Conservation (phyloP, 805 yeast genomes). For the Kodamaea nitidulidarum region DNA sequence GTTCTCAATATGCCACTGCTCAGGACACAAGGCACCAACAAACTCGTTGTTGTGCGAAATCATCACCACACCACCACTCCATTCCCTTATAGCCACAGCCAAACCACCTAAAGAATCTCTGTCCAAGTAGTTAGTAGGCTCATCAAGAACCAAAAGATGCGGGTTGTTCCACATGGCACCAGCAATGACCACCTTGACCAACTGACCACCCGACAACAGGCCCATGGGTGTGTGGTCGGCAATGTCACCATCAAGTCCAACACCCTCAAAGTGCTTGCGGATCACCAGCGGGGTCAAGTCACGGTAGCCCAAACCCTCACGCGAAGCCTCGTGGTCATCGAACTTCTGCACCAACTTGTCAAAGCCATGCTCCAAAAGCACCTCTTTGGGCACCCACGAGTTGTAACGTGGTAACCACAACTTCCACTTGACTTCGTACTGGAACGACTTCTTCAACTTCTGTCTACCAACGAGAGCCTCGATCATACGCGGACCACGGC, state of each 20-base stretch:
- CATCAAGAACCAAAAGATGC: conserved; percentile 91
- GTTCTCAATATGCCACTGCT: conserved; percentile 95
- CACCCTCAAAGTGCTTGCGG: conserved; percentile 94
- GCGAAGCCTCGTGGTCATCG: conserved; percentile 47
- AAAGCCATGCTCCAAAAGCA: conserved; percentile 60
- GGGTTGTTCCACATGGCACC: conserved; percentile 99
- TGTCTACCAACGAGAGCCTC: conserved; percentile 98
- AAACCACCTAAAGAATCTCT: conserved; percentile 97
- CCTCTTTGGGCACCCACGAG: conserved; percentile 88
- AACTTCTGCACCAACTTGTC: conserved; percentile 41
- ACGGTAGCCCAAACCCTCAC: conserved; percentile 46
- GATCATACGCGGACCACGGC: conserved; percentile 79
- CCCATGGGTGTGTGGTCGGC: conserved; percentile 98
- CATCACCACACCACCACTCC: conserved; percentile 98
- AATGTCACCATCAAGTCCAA: conserved; percentile 95
- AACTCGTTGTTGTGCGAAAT: conserved; percentile 96
- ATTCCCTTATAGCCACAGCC: conserved; percentile 95
- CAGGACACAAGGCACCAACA: conserved; percentile 96
- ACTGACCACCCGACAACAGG: conserved; percentile 94
- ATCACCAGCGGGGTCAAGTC: conserved; percentile 81
- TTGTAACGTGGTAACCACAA: conserved; percentile 89
- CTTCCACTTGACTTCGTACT: conserved; percentile 94
- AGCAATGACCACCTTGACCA: conserved; percentile 96
- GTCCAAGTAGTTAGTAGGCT: conserved; percentile 97
- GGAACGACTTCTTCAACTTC: conserved; percentile 93